Percentiles rank a stretch among this genome's conserved stretches.
These are phyloP conservation scores for Dioscorea dumetorum DNA, from an alignment of 106 monocot genomes.

Conservation along the genomic window DNA sequence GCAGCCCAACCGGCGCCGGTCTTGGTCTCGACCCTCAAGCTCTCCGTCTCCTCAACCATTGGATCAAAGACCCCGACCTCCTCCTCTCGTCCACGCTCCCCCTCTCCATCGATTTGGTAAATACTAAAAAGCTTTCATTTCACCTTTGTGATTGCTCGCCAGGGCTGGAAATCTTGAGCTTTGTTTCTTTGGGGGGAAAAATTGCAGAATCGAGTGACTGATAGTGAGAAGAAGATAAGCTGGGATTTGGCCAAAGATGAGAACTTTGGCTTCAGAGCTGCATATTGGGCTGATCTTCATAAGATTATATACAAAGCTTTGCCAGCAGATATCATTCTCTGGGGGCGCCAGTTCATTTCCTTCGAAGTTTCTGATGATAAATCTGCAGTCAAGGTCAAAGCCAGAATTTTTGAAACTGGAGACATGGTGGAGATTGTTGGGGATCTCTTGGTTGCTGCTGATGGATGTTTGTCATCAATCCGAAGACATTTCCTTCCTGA, in stretches of 20 bases:
- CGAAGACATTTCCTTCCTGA: slow-evolving; percentile 54
- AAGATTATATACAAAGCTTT: slow-evolving; percentile 30
- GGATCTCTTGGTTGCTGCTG: slow-evolving; percentile 77
- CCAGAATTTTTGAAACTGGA: slow-evolving; percentile 18
- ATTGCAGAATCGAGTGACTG: slow-evolving; percentile 43
- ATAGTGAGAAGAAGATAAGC: slow-evolving; percentile 44
- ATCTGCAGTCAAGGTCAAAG: slow-evolving; percentile 22
- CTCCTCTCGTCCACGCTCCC: slow-evolving; percentile 17
- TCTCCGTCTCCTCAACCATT: slow-evolving; percentile 28
- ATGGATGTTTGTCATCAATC: slow-evolving; percentile 62
- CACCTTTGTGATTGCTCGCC: too few relatives aligned
- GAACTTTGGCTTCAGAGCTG: slow-evolving; percentile 49
- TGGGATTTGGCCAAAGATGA: slow-evolving; percentile 44
- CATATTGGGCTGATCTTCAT: slow-evolving; percentile 75
- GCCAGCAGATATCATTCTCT: slow-evolving; percentile 33
- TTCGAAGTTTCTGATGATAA: slow-evolving; percentile 12
- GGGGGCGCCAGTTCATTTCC: slow-evolving; percentile 64
- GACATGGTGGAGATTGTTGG: slow-evolving; percentile 44
- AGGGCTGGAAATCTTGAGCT: too few relatives aligned
- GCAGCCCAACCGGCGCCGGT: slow-evolving; percentile 52
- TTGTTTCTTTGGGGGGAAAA: not conserved
- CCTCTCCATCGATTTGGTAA: slow-evolving; percentile 29
- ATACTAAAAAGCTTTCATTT: not conserved
- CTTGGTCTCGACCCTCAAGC: slow-evolving; percentile 61
- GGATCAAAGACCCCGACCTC: slow-evolving; percentile 23